A percentile compares a stretch with the other conserved stretches of the same genome.
phyloP scores from a whole-genome alignment of 2,329 filamentous ascomycete genomes.

The Stachybotrys chartarum region DNA sequence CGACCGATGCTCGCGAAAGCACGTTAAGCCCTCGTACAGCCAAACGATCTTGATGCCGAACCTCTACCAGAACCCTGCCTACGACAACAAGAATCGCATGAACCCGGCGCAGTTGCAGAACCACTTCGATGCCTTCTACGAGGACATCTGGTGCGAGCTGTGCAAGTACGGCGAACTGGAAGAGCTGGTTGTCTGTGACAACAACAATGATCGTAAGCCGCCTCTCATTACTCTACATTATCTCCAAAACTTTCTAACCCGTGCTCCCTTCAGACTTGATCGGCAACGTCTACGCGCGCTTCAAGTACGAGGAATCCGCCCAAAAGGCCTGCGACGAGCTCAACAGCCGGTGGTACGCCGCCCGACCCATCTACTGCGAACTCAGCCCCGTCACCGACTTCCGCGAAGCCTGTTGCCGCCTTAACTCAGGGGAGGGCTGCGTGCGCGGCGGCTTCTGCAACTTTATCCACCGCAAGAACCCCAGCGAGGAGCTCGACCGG shows the following conservation, averaged over 20 bases:
- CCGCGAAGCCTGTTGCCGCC: slow-evolving; percentile 89
- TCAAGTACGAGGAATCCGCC: slow-evolving; percentile 98
- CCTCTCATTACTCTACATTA: not conserved
- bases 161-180: slow-evolving; percentile 98
- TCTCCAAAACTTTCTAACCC: slow-evolving; percentile 13
- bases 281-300: slow-evolving; percentile 97
- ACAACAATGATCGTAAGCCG: slow-evolving; percentile 89
- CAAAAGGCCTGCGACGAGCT: slow-evolving; percentile 90
- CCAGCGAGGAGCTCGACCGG: slow-evolving; percentile 76
- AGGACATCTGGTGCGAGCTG: slow-evolving; percentile 99
- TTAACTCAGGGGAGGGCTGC: slow-evolving; percentile 93
- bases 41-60: slow-evolving; percentile 98
- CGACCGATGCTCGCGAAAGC: slow-evolving; percentile 95
- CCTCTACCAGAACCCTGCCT: slow-evolving; percentile 97
- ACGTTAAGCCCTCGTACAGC: slow-evolving; percentile 97
- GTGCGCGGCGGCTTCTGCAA: slow-evolving; percentile 97
- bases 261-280: slow-evolving; percentile 62
- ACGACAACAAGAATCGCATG: slow-evolving; percentile 96
- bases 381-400: slow-evolving; percentile 96
- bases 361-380: slow-evolving; percentile 96
- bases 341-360: slow-evolving; percentile 95
- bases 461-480: slow-evolving; percentile 98
- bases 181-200: slow-evolving; percentile 97
- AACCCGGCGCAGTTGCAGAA: slow-evolving; percentile 93
- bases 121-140: slow-evolving; percentile 99